Evolutionary conservation across 768 basidiomycete genomes (phyloP).

Genomic region (Strobilomyces echinocephalus): DNA sequence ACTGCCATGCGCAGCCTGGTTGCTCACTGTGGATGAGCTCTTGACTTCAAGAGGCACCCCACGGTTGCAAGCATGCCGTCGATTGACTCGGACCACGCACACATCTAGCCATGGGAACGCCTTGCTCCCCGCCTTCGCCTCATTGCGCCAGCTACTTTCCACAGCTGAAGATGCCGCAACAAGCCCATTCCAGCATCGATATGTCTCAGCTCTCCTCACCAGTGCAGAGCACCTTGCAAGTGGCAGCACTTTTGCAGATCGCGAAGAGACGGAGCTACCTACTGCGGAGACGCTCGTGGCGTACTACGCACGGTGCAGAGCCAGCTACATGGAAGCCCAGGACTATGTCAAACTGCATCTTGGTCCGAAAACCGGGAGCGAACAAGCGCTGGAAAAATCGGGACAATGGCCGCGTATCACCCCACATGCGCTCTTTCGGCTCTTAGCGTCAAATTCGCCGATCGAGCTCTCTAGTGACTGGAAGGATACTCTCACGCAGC

Average conservation of each 20-base stretch:
- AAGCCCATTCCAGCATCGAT: constrained; percentile 9
- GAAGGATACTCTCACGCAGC: constrained; percentile 24
- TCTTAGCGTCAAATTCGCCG: constrained; percentile 25
- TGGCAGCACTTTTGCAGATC: neutral
- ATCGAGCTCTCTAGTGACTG: constrained; percentile 23
- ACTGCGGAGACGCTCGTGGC: neutral
- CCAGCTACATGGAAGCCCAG: neutral
- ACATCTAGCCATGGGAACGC: neutral
- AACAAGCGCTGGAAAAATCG: constrained; percentile 14
- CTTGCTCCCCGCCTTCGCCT: neutral
- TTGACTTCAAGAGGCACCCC: constrained; percentile 7
- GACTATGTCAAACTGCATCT: constrained; percentile 1
- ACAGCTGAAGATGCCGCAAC: constrained; percentile 1
- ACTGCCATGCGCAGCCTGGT: neutral
- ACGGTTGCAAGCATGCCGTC: neutral
- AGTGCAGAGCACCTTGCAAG: constrained; percentile 10
- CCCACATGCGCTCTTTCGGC: constrained; percentile 26
- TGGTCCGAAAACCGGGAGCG: constrained; percentile 14
- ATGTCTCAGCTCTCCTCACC: constrained; percentile 6
- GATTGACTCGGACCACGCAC: neutral
- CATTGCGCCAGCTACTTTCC: constrained; percentile 7
- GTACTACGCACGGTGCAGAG: constrained; percentile 9
- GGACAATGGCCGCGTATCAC: constrained; percentile 39
- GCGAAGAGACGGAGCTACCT: neutral
- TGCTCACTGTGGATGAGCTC: neutral